Base-by-base conservation (phyloP, 2,329 filamentous ascomycete genomes). In the Emmonsiellopsis sp. region DNA sequence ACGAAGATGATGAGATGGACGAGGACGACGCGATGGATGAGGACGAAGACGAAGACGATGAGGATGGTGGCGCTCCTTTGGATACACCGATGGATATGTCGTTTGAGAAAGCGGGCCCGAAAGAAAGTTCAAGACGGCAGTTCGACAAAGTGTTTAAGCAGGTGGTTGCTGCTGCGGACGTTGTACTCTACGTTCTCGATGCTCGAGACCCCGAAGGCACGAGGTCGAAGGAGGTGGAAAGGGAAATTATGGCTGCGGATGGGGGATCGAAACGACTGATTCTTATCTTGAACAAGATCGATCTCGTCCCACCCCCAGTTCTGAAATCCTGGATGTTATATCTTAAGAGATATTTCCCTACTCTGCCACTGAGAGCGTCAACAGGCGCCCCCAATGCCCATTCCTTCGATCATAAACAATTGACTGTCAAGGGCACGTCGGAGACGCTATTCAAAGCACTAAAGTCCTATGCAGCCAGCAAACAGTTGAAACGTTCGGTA, bases 81-180 rank as follows among this genome's bases (percentile, higher is more conserved):
- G 74, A 73, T 16, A 73, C 77, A 55, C 76, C 76, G 13, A 72
- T 79, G 50, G 47, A 49, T 49, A 41, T 26, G 4, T 77, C 79
- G 6, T 79, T 80, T 2, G 62, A 68, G 38, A 60, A 63, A 7
- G 41, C 54, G 10, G 52, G 59, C 11, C 60, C 62, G 20, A 72
- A 72, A 63, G 83, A 86, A 57, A 80, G 78, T 46, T 95, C 91
- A 51, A 82, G 90, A 64, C 89, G 85, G 71, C 88, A 89, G 52
- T 95, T 92, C 71, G 90, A 95, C 79, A 95, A 95, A 77, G 84
- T 94, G 62, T 96, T 95, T 79, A 95, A 95, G 77, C 82, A 89
- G 66, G 90, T 96, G 13, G 84, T 95, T 35, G 88, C 94, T 57
- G 82, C 87, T 58, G 87, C 91, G 49, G 91, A 96, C 67, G 90